Conservation (phyloP, 768 basidiomycete genomes). For the Russula sp. region DNA sequence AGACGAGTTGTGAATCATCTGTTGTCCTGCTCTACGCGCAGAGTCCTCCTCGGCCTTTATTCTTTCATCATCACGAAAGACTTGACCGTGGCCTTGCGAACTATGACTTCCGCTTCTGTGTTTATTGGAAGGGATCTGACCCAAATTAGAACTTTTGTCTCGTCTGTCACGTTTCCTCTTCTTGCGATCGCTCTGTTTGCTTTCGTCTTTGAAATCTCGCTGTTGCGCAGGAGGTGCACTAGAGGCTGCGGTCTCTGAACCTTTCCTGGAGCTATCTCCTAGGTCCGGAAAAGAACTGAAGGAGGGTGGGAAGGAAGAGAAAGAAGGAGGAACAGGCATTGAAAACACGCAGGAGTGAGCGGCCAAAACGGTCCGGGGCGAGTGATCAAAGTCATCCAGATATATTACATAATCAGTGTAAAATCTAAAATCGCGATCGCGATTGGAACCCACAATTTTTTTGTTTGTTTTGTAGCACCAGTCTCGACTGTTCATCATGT, state of each 20-base stretch:
- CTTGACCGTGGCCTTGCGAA: conserved; percentile 17
- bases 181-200: conserved; percentile 36
- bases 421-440: no score
- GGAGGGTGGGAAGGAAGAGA: conserved; percentile 60
- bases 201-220: conserved; percentile 31
- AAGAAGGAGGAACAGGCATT: conserved; percentile 54
- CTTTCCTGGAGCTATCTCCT: conserved; percentile 44
- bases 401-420: conserved; percentile 5
- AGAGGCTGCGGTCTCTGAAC: conserved; percentile 26
- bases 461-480: background rate
- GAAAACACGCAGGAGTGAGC: conserved; percentile 6
- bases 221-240: conserved; percentile 19
- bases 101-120: conserved; percentile 29
- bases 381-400: background rate
- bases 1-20: conserved; percentile 39
- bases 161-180: conserved; percentile 28
- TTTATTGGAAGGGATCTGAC: conserved; percentile 30
- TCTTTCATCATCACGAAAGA: conserved; percentile 35
- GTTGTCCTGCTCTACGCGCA: conserved; percentile 31
- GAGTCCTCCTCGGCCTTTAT: conserved; percentile 40
- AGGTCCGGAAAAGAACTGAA: conserved; percentile 70
- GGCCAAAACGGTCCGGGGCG: conserved; percentile 4
- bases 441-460: background rate
- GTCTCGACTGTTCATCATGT: conserved; percentile 39
- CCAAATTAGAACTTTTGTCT: conserved; percentile 9